Base-by-base conservation (phyloP, 176 grass and related monocot species). In the Musa acuminata region DNA sequence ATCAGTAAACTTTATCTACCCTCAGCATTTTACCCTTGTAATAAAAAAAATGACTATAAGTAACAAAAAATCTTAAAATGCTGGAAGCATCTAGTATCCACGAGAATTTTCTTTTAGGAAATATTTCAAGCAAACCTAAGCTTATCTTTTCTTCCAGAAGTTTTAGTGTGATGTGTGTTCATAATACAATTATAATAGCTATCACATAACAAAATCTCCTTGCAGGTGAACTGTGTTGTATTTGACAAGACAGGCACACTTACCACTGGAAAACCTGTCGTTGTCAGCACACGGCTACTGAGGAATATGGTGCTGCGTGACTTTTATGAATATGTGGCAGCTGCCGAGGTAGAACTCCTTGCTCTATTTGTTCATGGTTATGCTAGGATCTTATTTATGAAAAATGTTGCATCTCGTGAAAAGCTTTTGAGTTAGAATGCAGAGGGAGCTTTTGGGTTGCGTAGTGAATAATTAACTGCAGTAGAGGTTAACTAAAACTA, bases 191-290 rank as follows among this genome's bases (percentile, higher is more conserved):
- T 43, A 6, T 43, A 43, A 43, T 43, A 43, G 3, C 35, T 6
- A 43, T 43, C 35, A 43, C 35, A 69, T 13, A 50, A 75, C 14
- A 49, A 53, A 51, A 64, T 73, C 53, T 7, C 9, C 77, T 73
- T 75, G 53, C 75, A 98, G 95, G 90, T 93, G 49, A 82, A 93
- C 65, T 98, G 95, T 75, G 78, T 98, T 51, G 69, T 98, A 72
- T 93, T 98, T 64, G 90, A 98, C 69, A 93, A 98, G 80, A 98
- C 95, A 72, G 95, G 95, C 72, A 98, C 95, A 4, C 80, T 98
- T 20, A 98, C 95, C 22, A 89, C 82, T 11, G 95, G 95, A 76
- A 91, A 91, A 71, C 87, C 95, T 73, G 78, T 87, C 49, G 88
- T 98, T 51, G 90, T 98, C 76, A 86, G 65, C 62, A 93, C 86